Percentiles rank a stretch among this genome's conserved stretches.
phyloP scores from a whole-genome alignment of 441 rosid genomes.

The Populus hybrid region DNA sequence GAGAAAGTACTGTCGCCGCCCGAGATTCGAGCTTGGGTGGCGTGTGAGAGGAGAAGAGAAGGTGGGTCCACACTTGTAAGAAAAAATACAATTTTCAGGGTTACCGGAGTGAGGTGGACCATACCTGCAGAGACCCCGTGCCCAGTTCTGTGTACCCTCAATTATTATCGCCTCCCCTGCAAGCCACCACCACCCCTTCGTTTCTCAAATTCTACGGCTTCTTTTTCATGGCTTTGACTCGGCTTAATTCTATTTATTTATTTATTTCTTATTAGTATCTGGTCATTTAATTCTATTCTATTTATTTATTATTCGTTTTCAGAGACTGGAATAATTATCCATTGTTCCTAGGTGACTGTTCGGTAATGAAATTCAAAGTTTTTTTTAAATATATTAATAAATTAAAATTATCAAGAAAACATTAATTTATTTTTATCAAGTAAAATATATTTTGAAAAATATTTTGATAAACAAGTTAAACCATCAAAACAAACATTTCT shows the following conservation, averaged over 20 bases:
- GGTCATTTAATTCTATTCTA: no score
- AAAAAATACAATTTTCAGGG: not conserved
- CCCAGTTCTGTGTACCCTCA: constrained; percentile 7
- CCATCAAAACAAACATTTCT: no score
- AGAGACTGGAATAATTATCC: no score
- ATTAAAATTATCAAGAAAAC: no score
- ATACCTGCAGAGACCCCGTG: constrained; percentile 16
- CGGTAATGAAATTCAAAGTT: no score
- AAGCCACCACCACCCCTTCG: constrained; percentile 16
- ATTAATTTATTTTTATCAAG: no score
- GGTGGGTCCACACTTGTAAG: not conserved
- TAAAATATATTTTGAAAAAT: no score
- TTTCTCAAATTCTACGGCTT: not conserved
- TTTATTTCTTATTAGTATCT: no score
- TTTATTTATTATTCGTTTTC: no score
- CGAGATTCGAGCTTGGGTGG: constrained; percentile 29
- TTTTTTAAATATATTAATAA: no score
- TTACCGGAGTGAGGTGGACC: not conserved
- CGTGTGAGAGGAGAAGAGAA: not conserved
- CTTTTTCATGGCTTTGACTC: not conserved
- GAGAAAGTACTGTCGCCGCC: constrained; percentile 10
- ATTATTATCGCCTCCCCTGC: constrained; percentile 31
- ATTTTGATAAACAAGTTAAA: no score
- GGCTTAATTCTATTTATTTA: not conserved
- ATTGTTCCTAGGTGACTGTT: no score